Base-by-base conservation (phyloP, 495 filamentous ascomycete species). In the Ascodesmis nigricans region DNA sequence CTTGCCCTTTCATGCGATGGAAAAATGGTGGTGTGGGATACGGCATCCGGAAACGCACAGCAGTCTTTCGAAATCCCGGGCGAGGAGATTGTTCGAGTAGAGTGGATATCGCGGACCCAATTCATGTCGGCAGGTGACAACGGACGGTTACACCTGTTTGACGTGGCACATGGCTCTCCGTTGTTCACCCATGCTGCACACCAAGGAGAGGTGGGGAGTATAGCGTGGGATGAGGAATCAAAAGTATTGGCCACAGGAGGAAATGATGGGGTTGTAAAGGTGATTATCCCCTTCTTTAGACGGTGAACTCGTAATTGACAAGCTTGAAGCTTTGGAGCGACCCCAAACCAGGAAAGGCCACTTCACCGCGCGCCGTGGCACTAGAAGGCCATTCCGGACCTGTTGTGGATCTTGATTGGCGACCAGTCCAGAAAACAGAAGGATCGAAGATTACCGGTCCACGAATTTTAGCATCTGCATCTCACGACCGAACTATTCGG, bases 61-160 rank as follows among this genome's bases (percentile, higher is more conserved):
- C 55, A 56, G 11, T 54, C 62, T 25, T 46, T 53, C 17, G 46
- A 69, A 15, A 31, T 39, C 23, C 19, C 14, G 21, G 21, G 20
- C 8, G 45, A 57, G 26, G 48, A 58, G 21, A 54, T 59, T 22
- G 51, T 55, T 14, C 46, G 64, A 3, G 67, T 61, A n/a, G 55
- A 60, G 7, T 77, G 72, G 72, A 64, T 59, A 20, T 62, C 56
- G 32, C 58, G 66, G 10, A 53, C 59, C 8, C 62, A 68, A 25
- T 70, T 77, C 31, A 43, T 70, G 13, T 37, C 73, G 11, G 70
- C 69, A 41, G 72, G 72, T 6, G 33, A 39, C 3, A 37, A 32
- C 4, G 48, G 48, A 4, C 37, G 31, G n/a, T 21, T 52, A 31
- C 35, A 42, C 13, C 33, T 38, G 18, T 52, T 53, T 30, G 38